Evolutionary conservation across 305 asterid genomes (phyloP), one percentile per base, ranked within the genome.

Genomic region (Fraxinus sp.): DNA sequence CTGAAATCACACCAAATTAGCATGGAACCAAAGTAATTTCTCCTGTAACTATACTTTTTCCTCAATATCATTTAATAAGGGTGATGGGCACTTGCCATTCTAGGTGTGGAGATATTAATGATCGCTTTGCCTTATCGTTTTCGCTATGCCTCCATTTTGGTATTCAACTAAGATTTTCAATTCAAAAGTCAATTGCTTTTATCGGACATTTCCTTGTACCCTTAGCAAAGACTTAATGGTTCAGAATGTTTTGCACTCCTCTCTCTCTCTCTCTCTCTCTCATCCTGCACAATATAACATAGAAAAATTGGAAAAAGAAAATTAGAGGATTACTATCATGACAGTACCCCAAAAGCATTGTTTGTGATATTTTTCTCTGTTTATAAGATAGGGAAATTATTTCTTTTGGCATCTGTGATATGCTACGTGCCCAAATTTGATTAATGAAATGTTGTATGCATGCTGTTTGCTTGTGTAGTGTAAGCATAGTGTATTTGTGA

Each of bases 21-120:
- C 75, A 37, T 26, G 57, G 68, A 62, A 18, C 78, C 75, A 52
- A 32, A 68, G 75, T 77, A 77, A 59, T 78, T 57, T 80, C 39
- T 86, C 81, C 74, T 76, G 78, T 83, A 84, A 76, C 71, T 80
- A 33, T 26, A 55, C 24, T 74, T 80, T 41, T 57, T 76, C 74
- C n/a, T 46, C 18, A 4, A 46, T 46, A 46, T 46, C 57, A 46
- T 46, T 80, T 80, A 43, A 11, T 80, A 37, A 26, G 73, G 41
- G 79, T 78, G 49, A 52, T 52, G 33, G 83, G 39, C 71, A 52
- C 75, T 85, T 76, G 20, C 32, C 36, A 75, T 75, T 73, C 77
- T 73, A n/a, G 39, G 8, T 16, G 77, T 80, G 55, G 78, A 46
- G 76, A 37, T 68, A 52, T 37, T 5, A 78, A 68, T 72, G 35